Evolutionary conservation across 2,329 filamentous ascomycete genomes (phyloP).

Genomic region (Pleochaeta shiraiana): DNA sequence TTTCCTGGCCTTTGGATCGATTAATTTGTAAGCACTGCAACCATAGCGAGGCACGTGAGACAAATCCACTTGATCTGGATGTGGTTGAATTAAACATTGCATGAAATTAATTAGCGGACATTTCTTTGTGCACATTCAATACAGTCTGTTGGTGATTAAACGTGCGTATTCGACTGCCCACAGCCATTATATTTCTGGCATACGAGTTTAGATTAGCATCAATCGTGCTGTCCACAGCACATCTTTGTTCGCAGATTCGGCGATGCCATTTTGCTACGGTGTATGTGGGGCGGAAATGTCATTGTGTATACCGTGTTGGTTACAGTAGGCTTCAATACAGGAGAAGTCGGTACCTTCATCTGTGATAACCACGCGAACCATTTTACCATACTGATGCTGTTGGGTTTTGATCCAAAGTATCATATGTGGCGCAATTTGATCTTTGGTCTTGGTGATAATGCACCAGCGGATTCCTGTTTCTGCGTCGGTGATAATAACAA

Average conservation of each 20-base stretch:
- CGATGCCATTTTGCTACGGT: neutral
- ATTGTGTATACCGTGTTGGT: neutral
- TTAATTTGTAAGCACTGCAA: neutral
- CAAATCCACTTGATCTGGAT: neutral
- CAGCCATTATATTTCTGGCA: neutral
- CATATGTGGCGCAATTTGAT: neutral
- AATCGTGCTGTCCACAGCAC: neutral
- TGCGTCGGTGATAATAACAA: neutral
- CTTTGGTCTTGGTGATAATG: neutral
- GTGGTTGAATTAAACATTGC: constrained; percentile 3
- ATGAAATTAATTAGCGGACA: neutral
- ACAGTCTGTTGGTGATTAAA: constrained; percentile 2
- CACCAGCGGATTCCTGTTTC: neutral
- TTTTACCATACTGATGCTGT: neutral
- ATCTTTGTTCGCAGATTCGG: neutral
- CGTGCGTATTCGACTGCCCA: neutral
- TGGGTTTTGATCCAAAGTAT: neutral
- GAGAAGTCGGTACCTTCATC: neutral
- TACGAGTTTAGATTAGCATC: neutral
- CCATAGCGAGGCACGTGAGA: neutral
- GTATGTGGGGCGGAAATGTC: neutral
- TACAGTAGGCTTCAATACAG: neutral
- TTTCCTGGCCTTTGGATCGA: neutral
- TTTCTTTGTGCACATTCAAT: constrained; percentile 2
- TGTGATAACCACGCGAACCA: neutral